A percentile compares a stretch with the other conserved stretches of the same genome.
These are phyloP conservation scores for Stygiomarasmius scandens DNA, from an alignment of 1,284 basidiomycete genomes.

Conservation along the genomic window DNA sequence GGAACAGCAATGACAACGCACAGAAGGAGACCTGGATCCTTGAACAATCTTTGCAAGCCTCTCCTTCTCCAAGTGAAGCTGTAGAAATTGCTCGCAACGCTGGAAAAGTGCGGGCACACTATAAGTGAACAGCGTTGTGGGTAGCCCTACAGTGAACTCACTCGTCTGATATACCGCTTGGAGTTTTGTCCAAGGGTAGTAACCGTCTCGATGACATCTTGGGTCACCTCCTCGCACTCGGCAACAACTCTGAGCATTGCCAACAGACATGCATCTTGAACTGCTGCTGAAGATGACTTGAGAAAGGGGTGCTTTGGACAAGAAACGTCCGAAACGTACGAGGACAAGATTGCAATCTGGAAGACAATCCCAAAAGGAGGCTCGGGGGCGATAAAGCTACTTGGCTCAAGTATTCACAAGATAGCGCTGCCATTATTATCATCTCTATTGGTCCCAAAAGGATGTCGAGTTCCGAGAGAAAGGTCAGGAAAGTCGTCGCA, in stretches of 20 bases:
- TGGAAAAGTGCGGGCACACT: conserved; percentile 28
- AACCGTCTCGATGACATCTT: conserved; percentile 45
- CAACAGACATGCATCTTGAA: conserved; percentile 71
- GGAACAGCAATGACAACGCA: conserved; percentile 31
- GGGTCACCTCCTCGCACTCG: conserved; percentile 57
- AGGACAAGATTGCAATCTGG: conserved; percentile 44
- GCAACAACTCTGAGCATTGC: conserved; percentile 67
- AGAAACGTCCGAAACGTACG: conserved; percentile 40
- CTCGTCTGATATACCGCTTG: conserved; percentile 57
- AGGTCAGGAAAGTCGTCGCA: conserved; percentile 51
- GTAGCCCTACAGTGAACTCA: conserved; percentile 29
- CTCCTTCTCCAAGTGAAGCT: conserved; percentile 45
- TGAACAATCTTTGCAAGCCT: conserved; percentile 48
- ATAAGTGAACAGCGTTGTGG: conserved; percentile 2
- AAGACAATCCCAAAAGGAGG: conserved; percentile 54
- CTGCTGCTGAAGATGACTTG: conserved; percentile 45
- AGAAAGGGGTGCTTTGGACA: neutral
- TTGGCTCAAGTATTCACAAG: conserved; percentile 55
- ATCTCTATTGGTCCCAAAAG: conserved; percentile 58
- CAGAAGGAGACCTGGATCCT: conserved; percentile 51
- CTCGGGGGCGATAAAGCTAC: conserved; percentile 52
- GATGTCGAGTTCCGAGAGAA: conserved; percentile 45
- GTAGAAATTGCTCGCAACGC: conserved; percentile 70
- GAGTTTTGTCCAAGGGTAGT: conserved; percentile 43
- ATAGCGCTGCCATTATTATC: conserved; percentile 64